Base-by-base conservation (phyloP, 495 filamentous ascomycete genomes). In the Penicillium roqueforti region DNA sequence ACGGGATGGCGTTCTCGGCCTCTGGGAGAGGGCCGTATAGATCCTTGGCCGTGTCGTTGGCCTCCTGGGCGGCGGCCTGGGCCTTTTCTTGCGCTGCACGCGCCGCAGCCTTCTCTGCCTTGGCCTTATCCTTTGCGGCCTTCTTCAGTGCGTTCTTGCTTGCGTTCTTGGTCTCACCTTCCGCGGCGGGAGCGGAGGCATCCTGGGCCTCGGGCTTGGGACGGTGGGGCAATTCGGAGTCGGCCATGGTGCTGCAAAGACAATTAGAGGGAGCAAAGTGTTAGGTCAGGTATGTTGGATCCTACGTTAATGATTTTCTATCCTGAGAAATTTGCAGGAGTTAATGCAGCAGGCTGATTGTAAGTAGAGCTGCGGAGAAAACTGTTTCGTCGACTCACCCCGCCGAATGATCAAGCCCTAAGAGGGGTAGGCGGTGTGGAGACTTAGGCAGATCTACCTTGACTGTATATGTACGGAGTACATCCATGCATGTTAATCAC, bases 111-210 rank as follows among this genome's bases (percentile, higher is more conserved):
- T 82, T 82, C 67, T 82, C 80, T 9, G 79, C 83, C 75, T 87
- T 87, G 48, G 82, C 81, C 67, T 82, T 83, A 25, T 86, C 84
- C 69, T 87, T 87, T 36, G 77, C 79, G 8, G 80, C 80, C 66
- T 87, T 87, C 71, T 86, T 87, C 62, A 81, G 53, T 11, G 84
- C 84, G 56, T 74, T 84, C 71, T 86, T 86, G 61, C 82, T 85
- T 14, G 80, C 76, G 49, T 62, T 70, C 62, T 71, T 74, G 45
- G 58, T 66, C 28, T 65, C 72, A 43, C 60, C 68, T 39, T 65
- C 72, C 53, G 71, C 73, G 45, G 62, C 72, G 36, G 68, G 52
- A 22, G 68, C 66, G 36, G 67, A 59, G 37, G 61, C 66, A 53
- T 55, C 59, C 20, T 65, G 61, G 37, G 68, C 71, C 55, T 78